phyloP scores from a whole-genome alignment of 805 yeast genomes.

The Metschnikowia gelsemii region DNA sequence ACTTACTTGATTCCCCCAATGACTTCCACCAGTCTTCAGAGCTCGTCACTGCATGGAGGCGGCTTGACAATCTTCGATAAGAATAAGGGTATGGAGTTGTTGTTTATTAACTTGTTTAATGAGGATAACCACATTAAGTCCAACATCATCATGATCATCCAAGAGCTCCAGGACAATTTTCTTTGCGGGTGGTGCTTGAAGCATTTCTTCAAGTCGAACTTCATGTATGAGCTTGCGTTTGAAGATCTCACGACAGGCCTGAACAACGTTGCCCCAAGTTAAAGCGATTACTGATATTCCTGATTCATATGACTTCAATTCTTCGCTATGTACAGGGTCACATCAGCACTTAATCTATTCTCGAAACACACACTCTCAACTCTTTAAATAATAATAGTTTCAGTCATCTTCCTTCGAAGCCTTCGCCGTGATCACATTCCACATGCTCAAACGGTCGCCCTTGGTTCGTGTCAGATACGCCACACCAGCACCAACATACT shows the following conservation, averaged over 20 bases:
- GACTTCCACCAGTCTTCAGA: slow-evolving; percentile 38
- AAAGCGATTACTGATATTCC: background rate
- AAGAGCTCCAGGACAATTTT: slow-evolving; percentile 43
- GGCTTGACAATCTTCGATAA: slow-evolving; percentile 42
- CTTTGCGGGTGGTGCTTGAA: slow-evolving; percentile 46
- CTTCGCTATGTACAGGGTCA: slow-evolving; percentile 1
- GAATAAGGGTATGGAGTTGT: slow-evolving; percentile 44
- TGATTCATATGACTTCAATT: background rate
- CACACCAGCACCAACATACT: slow-evolving; percentile 66
- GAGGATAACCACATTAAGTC: slow-evolving; percentile 40
- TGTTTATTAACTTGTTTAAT: slow-evolving; percentile 42
- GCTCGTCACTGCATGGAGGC: slow-evolving; percentile 40
- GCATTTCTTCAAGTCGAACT: slow-evolving; percentile 36
- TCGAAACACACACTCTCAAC: too few relatives aligned
- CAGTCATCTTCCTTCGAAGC: slow-evolving; percentile 10
- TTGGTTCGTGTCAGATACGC: slow-evolving; percentile 56
- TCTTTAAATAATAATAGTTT: too few relatives aligned
- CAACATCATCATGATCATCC: slow-evolving; percentile 41
- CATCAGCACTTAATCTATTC: background rate
- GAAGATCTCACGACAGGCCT: slow-evolving; percentile 27
- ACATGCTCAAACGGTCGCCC: slow-evolving; percentile 51
- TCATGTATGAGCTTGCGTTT: slow-evolving; percentile 42
- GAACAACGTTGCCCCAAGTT: background rate
- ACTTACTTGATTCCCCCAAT: slow-evolving; percentile 45
- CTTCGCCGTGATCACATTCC: slow-evolving; percentile 18